These are phyloP conservation scores for Glycine latifolia DNA, from an alignment of 306 rosid species.

Conservation along the genomic window DNA sequence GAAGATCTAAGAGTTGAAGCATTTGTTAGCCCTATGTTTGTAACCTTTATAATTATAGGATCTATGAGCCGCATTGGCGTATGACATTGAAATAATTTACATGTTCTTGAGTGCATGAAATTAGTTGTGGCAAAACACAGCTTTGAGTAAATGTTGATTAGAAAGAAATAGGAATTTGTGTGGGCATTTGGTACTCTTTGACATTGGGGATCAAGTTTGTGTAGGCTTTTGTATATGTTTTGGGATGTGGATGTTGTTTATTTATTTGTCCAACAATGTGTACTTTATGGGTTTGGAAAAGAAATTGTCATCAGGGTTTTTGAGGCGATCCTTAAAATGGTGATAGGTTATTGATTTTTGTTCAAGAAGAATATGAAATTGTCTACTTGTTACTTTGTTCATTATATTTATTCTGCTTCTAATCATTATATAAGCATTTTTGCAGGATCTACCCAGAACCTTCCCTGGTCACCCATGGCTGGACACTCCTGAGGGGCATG, in stretches of 20 bases:
- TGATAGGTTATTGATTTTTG: conserved; percentile 28
- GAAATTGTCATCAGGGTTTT: conserved; percentile 4
- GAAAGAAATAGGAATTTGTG: conserved; percentile 28
- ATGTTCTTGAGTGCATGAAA: neutral
- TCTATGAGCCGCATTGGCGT: neutral
- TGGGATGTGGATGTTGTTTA: conserved; percentile 6
- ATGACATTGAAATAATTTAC: conserved; percentile 21
- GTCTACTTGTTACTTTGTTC: neutral
- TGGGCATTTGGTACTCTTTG: conserved; percentile 16
- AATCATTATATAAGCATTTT: neutral
- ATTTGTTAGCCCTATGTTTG: too few species aligned
- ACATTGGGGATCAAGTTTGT: conserved; percentile 28
- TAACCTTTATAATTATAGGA: conserved; percentile 23
- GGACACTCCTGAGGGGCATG: conserved; percentile 96
- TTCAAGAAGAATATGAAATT: conserved; percentile 13
- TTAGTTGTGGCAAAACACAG: conserved; percentile 27
- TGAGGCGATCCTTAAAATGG: conserved; percentile 16
- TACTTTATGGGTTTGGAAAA: conserved; percentile 37
- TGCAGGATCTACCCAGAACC: conserved; percentile 94
- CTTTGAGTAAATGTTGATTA: conserved; percentile 32
- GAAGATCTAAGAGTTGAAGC: neutral
- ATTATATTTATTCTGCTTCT: conserved; percentile 12
- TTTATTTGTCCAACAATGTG: conserved; percentile 23
- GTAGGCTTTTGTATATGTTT: neutral
- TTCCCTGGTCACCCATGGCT: conserved; percentile 98